Percentiles rank a stretch among this genome's conserved stretches.
phyloP scores from a whole-genome alignment of 257 asterid genomes.

The Nicotiana knightiana region DNA sequence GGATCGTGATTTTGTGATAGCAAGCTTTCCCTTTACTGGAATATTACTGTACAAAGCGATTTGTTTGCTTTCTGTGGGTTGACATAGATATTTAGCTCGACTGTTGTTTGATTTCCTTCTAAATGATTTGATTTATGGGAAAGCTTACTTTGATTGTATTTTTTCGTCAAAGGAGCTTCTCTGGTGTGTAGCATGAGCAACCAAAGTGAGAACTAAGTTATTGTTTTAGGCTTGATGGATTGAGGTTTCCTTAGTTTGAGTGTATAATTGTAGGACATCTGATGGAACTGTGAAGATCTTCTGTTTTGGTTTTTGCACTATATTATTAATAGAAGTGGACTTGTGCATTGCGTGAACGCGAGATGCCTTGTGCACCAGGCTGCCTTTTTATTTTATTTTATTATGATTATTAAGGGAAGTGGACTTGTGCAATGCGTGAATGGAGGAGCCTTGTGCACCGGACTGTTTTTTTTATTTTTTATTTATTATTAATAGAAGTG shows the following conservation, averaged over 20 bases:
- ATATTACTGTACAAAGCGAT: conserved; percentile 1
- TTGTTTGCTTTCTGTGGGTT: not conserved
- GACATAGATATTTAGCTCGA: conserved; percentile 5
- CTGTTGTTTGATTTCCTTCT: conserved; percentile 6
- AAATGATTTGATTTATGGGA: conserved; percentile 7
- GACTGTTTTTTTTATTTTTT: too few species aligned
- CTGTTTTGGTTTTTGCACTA: not conserved
- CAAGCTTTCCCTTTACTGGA: not conserved
- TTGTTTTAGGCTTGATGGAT: conserved; percentile 5
- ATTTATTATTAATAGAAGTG: too few species aligned
- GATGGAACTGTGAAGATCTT: not conserved
- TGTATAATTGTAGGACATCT: not conserved
- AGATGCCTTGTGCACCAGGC: too few species aligned
- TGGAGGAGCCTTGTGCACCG: too few species aligned
- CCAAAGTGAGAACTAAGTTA: conserved; percentile 2
- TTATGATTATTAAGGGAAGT: not conserved
- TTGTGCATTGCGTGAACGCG: too few species aligned
- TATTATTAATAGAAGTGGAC: not conserved
- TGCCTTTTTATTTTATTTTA: too few species aligned
- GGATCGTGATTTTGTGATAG: conserved; percentile 28
- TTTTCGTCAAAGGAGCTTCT: not conserved
- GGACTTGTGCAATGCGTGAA: too few species aligned
- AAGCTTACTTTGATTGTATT: not conserved
- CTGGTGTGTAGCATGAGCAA: not conserved
- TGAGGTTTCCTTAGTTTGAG: conserved; percentile 1